Base-by-base conservation (phyloP, 352 stramenopile genomes). In the Phytophthora pistaciae region DNA sequence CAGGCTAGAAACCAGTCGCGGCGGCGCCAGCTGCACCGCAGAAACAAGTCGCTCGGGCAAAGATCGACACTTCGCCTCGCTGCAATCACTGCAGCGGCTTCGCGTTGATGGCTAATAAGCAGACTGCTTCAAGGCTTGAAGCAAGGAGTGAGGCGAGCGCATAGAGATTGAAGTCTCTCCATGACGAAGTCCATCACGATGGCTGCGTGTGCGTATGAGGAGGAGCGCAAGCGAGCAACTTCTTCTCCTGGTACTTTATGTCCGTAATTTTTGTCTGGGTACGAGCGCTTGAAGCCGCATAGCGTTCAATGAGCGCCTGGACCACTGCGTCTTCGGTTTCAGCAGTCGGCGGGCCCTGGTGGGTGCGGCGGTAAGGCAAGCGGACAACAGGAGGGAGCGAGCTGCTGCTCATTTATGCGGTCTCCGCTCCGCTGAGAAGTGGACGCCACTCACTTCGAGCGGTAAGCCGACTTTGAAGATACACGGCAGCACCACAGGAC, bases 31-130 rank as follows among this genome's bases (percentile, higher is more conserved):
- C 31, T 60, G 54, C 18, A 5, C 10, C 7, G 29, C 20, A 60
- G 29, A 60, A 48, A 60, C 54, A 60, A 60, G 54, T 60, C 54
- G 9, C 20, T 48, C 31, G 54, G 31, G 54, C 54, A 60, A 60
- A 60, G 29, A 52, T 25, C 44, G 44, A 27, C 44, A 52, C 54
- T 13, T 48, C 18, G 54, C 18, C 31, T 48, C 54, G 3, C 46
- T 59, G 53, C 27, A 59, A 59, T 48, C 16, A 42, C 36, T 42
- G 54, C 54, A 18, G 21, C n/a, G 21, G 49, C 21, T 55, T 33
- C 31, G 21, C 21, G 21, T 36, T 53, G n/a, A 33, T 33, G 49
- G 18, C 46, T 7, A 25, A 29, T 7, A 25, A 29, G 46, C 20
- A 13, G 46, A 6, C 8, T 20, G n/a, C 9, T 53, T 16, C 14